A percentile compares a stretch with the other conserved stretches of the same genome.
Evolutionary conservation across 2,329 filamentous ascomycete genomes (phyloP).

Genomic region (Colletotrichum truncatum): DNA sequence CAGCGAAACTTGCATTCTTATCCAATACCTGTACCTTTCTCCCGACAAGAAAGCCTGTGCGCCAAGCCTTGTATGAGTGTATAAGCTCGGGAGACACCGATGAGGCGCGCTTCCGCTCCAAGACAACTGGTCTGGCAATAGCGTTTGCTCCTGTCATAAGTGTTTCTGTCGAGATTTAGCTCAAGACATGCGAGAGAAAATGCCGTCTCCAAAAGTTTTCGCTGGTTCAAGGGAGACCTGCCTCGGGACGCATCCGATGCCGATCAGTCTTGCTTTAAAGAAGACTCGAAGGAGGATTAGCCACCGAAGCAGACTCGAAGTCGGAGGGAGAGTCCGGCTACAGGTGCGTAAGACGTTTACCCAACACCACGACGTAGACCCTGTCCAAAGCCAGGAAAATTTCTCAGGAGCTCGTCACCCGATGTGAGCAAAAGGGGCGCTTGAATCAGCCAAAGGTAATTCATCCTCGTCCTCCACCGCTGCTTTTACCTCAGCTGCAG

Average conservation of each 20-base stretch:
- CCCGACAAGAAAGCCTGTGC: not conserved
- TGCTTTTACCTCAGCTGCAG: slow-evolving; percentile 7
- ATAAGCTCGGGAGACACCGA: not conserved
- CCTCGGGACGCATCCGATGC: not conserved
- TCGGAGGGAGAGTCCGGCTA: not conserved
- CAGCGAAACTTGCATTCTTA: not conserved
- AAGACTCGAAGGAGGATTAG: not conserved
- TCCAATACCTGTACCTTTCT: not conserved
- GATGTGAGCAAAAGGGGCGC: not conserved
- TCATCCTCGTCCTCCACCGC: slow-evolving; percentile 3
- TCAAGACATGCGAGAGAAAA: slow-evolving; percentile 2
- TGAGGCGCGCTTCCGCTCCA: not conserved
- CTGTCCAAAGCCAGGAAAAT: not conserved
- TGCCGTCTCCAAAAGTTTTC: not conserved
- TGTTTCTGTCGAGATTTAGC: not conserved
- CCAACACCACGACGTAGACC: not conserved
- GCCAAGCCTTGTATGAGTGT: not conserved
- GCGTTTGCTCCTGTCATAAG: not conserved
- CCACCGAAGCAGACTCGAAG: not conserved
- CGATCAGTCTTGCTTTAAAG: not conserved
- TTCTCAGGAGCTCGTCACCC: not conserved
- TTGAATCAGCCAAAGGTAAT: slow-evolving; percentile 1
- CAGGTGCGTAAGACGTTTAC: not conserved
- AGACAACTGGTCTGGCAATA: not conserved
- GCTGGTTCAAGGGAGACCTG: slow-evolving; percentile 8